Percentiles rank a stretch among this genome's conserved stretches.
Evolutionary conservation across 768 basidiomycete species (phyloP).

Genomic region (Podaxis sp.): DNA sequence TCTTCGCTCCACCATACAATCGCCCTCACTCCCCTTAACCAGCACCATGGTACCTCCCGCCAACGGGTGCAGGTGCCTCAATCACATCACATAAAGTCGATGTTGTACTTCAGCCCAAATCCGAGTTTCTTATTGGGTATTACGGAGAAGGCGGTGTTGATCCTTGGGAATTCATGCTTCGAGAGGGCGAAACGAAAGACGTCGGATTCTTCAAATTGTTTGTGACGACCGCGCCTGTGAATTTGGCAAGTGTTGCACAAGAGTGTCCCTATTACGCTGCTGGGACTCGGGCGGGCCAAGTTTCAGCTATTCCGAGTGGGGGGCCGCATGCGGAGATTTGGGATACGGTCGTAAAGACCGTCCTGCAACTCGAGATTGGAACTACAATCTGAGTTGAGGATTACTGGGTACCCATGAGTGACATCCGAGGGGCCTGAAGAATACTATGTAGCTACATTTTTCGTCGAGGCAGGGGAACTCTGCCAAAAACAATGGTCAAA

Average conservation of each 20-base stretch:
- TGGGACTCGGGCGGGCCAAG: not conserved
- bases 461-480: too few species aligned
- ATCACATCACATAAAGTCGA: conserved; percentile 19
- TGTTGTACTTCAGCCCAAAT: conserved; percentile 20
- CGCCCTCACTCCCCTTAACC: not conserved
- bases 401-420: too few species aligned
- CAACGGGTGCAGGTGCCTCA: conserved; percentile 22
- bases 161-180: conserved; percentile 28
- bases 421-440: not conserved
- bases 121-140: conserved; percentile 34
- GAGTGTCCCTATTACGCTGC: not conserved
- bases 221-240: conserved; percentile 29
- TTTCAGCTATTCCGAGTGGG: not conserved
- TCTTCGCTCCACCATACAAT: not conserved
- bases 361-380: not conserved
- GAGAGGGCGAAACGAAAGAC: conserved; percentile 26
- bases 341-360: conserved; percentile 1
- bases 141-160: conserved; percentile 26
- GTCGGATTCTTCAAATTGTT: conserved; percentile 42
- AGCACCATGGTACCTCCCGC: conserved; percentile 21
- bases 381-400: not conserved
- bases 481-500: too few species aligned
- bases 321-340: not conserved
- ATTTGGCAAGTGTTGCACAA: conserved; percentile 30
- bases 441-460: not conserved